These are phyloP conservation scores for Globisporangium nunn DNA, from an alignment of 352 stramenopile species.

Conservation along the genomic window DNA sequence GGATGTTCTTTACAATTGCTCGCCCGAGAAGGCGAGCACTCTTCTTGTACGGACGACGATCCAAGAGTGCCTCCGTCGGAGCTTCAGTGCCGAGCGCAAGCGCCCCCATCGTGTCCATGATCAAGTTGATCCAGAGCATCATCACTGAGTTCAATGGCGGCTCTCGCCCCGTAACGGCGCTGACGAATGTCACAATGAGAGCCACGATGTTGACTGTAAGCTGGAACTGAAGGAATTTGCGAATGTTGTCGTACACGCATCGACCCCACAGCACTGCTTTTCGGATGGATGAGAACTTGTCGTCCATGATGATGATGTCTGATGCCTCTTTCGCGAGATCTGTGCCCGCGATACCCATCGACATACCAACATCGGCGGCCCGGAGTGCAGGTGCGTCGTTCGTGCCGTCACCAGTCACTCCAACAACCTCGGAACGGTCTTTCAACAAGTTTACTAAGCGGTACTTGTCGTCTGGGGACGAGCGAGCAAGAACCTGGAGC, in stretches of 20 bases:
- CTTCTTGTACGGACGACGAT: slow-evolving; percentile 71
- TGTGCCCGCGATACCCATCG: slow-evolving; percentile 79
- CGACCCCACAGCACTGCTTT: slow-evolving; percentile 74
- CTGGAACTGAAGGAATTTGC: slow-evolving; percentile 83
- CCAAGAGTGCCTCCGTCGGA: slow-evolving; percentile 52
- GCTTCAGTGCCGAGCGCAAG: slow-evolving; percentile 66
- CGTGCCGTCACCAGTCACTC: slow-evolving; percentile 73
- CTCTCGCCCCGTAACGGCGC: slow-evolving; percentile 78
- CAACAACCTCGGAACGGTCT: slow-evolving; percentile 65
- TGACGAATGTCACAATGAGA: slow-evolving; percentile 70
- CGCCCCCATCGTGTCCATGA: slow-evolving; percentile 82
- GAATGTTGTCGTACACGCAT: slow-evolving; percentile 82
- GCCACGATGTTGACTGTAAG: slow-evolving; percentile 82
- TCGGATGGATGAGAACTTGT: slow-evolving; percentile 80
- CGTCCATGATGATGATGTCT: slow-evolving; percentile 87
- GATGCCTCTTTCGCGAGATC: slow-evolving; percentile 78
- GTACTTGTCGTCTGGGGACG: slow-evolving; percentile 96
- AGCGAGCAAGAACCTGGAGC: slow-evolving; percentile 89
- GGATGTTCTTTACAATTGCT: slow-evolving; percentile 75
- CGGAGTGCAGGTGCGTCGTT: slow-evolving; percentile 75
- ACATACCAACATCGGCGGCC: slow-evolving; percentile 63
- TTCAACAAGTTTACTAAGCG: slow-evolving; percentile 88
- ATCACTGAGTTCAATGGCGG: slow-evolving; percentile 78
- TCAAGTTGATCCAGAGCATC: slow-evolving; percentile 88
- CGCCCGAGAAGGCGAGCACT: slow-evolving; percentile 41